These are phyloP conservation scores for Ceratobasidium sp. DNA, from an alignment of 1,284 basidiomycete species.

Conservation along the genomic window DNA sequence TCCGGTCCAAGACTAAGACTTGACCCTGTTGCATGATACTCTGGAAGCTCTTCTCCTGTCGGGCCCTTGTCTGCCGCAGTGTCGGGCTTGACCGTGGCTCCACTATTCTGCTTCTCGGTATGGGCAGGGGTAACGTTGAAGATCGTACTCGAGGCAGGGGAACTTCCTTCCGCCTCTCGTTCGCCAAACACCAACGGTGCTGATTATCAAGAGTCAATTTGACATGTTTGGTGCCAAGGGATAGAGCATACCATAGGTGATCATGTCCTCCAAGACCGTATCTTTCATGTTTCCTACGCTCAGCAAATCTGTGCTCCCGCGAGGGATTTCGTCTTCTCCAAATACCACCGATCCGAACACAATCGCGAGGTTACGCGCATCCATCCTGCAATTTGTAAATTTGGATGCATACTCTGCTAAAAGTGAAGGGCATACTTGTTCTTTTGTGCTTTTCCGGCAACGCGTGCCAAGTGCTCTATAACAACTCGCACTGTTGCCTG, in stretches of 20 bases:
- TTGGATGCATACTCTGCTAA: background rate
- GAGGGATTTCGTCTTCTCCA: constrained; percentile 87
- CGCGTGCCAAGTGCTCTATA: constrained; percentile 87
- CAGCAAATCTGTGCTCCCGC: constrained; percentile 72
- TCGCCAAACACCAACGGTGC: constrained; percentile 68
- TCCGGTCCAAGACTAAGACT: constrained; percentile 5
- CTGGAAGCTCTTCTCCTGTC: constrained; percentile 37
- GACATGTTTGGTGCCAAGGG: background rate
- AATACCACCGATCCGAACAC: constrained; percentile 88
- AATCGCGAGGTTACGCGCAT: constrained; percentile 87
- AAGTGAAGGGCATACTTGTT: constrained; percentile 67
- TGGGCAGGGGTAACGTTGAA: background rate
- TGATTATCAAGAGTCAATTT: background rate
- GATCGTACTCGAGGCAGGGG: constrained; percentile 28
- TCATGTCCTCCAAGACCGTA: constrained; percentile 87
- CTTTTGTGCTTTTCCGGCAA: constrained; percentile 73
- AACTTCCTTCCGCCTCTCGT: constrained; percentile 41
- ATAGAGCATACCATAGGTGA: constrained; percentile 64
- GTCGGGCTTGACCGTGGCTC: constrained; percentile 18
- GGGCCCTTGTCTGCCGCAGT: constrained; percentile 2
- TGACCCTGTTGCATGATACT: constrained; percentile 11
- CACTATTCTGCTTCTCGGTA: constrained; percentile 9
- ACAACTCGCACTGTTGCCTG: constrained; percentile 88
- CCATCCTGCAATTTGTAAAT: constrained; percentile 67
- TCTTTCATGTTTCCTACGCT: constrained; percentile 81